Evolutionary conservation across 306 rosid species (phyloP), one percentile per base, ranked within the genome.

Genomic region (Fragaria ananassa): DNA sequence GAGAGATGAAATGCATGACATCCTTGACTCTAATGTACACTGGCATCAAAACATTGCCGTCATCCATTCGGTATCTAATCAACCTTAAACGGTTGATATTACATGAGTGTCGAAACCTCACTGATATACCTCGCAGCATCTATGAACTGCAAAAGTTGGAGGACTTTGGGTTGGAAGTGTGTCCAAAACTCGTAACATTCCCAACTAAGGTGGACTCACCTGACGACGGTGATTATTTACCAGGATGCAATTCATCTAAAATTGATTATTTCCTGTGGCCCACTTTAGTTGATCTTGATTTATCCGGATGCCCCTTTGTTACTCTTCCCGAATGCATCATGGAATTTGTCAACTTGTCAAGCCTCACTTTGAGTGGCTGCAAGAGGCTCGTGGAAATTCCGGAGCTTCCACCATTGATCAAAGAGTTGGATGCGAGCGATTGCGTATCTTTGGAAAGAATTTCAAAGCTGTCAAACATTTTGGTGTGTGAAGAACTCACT

Each of bases 121-220:
- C 4, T 19, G 25, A 53, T 53, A 4, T 53, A 2, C 60, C 60
- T 18, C 0, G 25, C 9, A 5, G 56, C 8, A 50, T 50, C 1
- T 5, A 47, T 47, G 19, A 15, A 1, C 1, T 5, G 19, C 56
- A 17, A 0, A 50, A 50, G 8, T 0, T 50, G 1, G 3, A 0
- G 0, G 0, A 0, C 0, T 0, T 1, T 15, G 15, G 0, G 0
- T 49, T 49, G 8, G 1, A 0, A 0, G 0, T 0, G 0, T 50
- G 56, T 21, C 56, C 56, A 15, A 50, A 4, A 4, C 0, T 47
- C 0, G 19, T 14, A n/a, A 8, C 2, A 23, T 57, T 21, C 3
- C 2, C 14, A 56, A 56, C n/a, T 21, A 56, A 56, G 62, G 15
- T 45, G 15, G 49, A 45, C 15, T 10, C 49, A 1, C 1, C 35